Conservation (phyloP, 257 asterid species). For the Oldenlandia corymbosa region DNA sequence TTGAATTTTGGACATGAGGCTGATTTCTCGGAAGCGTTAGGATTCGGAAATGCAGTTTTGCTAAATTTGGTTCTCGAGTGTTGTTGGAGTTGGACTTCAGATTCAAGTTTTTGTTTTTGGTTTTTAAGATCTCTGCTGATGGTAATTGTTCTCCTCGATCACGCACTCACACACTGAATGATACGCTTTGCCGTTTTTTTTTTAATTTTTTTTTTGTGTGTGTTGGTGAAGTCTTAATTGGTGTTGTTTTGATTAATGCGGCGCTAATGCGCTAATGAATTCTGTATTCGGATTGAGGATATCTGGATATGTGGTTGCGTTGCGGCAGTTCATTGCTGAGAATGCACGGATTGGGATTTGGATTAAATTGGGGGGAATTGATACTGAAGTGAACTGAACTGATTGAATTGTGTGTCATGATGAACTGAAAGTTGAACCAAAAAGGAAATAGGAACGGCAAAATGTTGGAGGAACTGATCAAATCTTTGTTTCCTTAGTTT, state of each 20-base stretch:
- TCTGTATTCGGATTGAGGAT: constrained; percentile 10
- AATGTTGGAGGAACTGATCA: not conserved
- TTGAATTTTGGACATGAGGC: constrained; percentile 22
- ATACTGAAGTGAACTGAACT: not conserved
- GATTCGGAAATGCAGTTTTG: constrained; percentile 43
- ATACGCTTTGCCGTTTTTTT: constrained; percentile 15
- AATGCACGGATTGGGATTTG: constrained; percentile 2
- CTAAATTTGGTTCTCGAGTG: constrained; percentile 4
- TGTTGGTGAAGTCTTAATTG: not conserved
- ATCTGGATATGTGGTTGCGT: constrained; percentile 4
- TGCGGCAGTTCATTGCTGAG: not conserved
- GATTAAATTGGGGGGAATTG: constrained; percentile 2
- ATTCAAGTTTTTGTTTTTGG: too few relatives aligned
- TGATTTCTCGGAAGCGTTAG: constrained; percentile 17
- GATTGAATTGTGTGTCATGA: not conserved
- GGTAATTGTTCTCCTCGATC: constrained; percentile 46
- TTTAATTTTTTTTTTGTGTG: too few relatives aligned
- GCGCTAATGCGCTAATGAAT: too few relatives aligned
- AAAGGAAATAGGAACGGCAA: not conserved
- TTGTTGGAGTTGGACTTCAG: constrained; percentile 24
- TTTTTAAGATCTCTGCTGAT: constrained; percentile 69
- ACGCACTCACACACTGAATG: constrained; percentile 3
- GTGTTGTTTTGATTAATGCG: constrained; percentile 5
- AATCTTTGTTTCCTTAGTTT: not conserved
- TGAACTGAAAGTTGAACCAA: not conserved